Percentiles rank a stretch among this genome's conserved stretches.
Evolutionary conservation across 306 rosid species (phyloP).

Genomic region (Dicorynia guianensis): DNA sequence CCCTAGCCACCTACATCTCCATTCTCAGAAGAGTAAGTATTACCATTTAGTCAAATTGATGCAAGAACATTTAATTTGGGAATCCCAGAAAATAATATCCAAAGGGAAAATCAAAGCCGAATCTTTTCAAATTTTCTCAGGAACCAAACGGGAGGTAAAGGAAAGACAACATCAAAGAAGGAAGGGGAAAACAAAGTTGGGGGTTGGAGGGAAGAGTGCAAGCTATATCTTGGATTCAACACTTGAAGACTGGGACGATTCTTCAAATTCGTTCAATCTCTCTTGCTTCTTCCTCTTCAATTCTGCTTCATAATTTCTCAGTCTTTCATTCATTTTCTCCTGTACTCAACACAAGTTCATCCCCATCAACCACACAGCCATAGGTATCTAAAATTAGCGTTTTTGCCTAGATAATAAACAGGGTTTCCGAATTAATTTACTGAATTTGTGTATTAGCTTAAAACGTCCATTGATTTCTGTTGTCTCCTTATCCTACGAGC

Average conservation of each 20-base stretch:
- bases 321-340: conserved; percentile 82
- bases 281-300: conserved; percentile 64
- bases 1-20: neutral
- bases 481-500: neutral
- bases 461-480: too few species aligned
- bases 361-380: neutral
- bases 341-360: conserved; percentile 38
- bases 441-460: too few species aligned
- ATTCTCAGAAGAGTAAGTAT: neutral
- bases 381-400: too few species aligned
- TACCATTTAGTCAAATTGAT: neutral
- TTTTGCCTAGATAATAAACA: too few species aligned
- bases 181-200: too few species aligned
- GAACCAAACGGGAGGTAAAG: neutral
- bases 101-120: neutral
- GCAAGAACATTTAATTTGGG: neutral
- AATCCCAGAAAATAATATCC: neutral
- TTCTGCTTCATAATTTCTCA: conserved; percentile 69
- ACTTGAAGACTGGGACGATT: conserved; percentile 50
- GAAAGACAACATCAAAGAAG: neutral
- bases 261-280: conserved; percentile 66
- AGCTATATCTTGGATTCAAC: neutral
- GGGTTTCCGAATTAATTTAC: too few species aligned
- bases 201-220: too few species aligned
- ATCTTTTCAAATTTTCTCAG: conserved; percentile 18